Evolutionary conservation across 495 filamentous ascomycete genomes (phyloP).

Genomic region (Penicillium diatomitis): DNA sequence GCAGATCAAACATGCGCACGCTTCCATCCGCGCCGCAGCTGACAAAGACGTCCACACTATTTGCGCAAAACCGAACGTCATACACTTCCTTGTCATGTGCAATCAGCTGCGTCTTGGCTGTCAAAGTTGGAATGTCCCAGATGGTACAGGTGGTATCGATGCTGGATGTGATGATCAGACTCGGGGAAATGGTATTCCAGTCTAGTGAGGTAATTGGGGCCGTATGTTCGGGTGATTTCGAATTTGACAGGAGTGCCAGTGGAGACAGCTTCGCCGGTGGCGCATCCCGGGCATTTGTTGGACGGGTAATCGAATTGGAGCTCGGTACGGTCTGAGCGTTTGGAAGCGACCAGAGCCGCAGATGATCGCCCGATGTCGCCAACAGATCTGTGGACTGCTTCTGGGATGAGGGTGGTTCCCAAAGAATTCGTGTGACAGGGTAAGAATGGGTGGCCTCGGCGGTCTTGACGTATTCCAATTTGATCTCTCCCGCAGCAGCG

Average conservation of each 20-base stretch:
- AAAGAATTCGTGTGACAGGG: constrained; percentile 89
- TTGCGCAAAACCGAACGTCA: constrained; percentile 94
- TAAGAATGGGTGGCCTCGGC: constrained; percentile 98
- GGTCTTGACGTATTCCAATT: constrained; percentile 85
- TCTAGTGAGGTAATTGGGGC: constrained; percentile 93
- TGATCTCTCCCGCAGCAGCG: constrained; percentile 60
- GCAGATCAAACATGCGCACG: constrained; percentile 96
- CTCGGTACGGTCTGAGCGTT: constrained; percentile 37
- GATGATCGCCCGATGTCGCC: constrained; percentile 92
- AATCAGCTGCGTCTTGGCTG: constrained; percentile 96
- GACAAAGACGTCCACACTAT: constrained; percentile 94
- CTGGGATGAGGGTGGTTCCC: constrained; percentile 95
- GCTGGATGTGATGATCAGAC: constrained; percentile 94
- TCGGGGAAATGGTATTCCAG: constrained; percentile 95
- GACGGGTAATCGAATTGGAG: constrained; percentile 67
- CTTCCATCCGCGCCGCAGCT: constrained; percentile 96
- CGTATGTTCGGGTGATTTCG: constrained; percentile 95
- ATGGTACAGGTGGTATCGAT: constrained; percentile 99
- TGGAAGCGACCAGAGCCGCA: constrained; percentile 88
- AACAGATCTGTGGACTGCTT: constrained; percentile 95
- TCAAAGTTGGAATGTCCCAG: constrained; percentile 97
- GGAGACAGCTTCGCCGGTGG: constrained; percentile 83
- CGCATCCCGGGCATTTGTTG: constrained; percentile 52
- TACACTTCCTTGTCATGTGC: constrained; percentile 99
- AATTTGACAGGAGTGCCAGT: constrained; percentile 88